A percentile compares a stretch with the other conserved stretches of the same genome.
Conservation (phyloP, 148 eudicot genomes). For the Vaccinium macrocarpon region DNA sequence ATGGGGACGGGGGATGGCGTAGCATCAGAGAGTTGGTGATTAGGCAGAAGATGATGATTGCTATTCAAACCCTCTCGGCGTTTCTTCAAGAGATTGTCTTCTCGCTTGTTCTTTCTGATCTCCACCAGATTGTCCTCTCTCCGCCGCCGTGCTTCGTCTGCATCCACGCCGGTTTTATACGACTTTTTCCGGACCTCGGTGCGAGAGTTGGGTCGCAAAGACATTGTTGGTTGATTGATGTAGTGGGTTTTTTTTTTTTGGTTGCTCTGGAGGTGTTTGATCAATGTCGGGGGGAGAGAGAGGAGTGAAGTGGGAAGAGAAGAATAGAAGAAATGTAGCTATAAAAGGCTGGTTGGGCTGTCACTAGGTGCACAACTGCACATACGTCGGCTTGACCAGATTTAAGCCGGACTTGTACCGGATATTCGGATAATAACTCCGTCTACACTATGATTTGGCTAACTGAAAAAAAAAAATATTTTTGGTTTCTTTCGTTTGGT, state of each 20-base stretch:
- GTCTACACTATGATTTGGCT: no score
- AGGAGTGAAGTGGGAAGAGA: neutral
- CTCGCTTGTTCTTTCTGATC: slow-evolving; percentile 90
- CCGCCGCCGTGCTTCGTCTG: slow-evolving; percentile 83
- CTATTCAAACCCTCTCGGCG: slow-evolving; percentile 55
- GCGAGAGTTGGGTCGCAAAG: slow-evolving; percentile 67
- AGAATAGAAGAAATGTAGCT: neutral
- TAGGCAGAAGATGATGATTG: slow-evolving; percentile 26
- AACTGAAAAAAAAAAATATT: no score
- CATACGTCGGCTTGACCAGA: no score
- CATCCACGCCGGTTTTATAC: slow-evolving; percentile 84
- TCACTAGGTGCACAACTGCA: neutral
- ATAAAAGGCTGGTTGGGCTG: neutral
- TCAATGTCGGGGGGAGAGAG: neutral
- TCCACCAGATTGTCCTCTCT: slow-evolving; percentile 89
- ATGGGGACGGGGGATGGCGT: slow-evolving; percentile 42
- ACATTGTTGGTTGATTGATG: slow-evolving; percentile 35
- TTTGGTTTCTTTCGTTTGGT: no score
- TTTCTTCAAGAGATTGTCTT: slow-evolving; percentile 77
- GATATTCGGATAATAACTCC: no score
- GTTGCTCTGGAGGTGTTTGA: slow-evolving; percentile 3
- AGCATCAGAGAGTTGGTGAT: slow-evolving; percentile 47
- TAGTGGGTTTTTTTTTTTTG: neutral
- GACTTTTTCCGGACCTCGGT: slow-evolving; percentile 78
- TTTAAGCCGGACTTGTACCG: no score